A percentile compares a stretch with the other conserved stretches of the same genome.
Evolutionary conservation across 768 basidiomycete species (phyloP).

Genomic region (Sporobolomyces phaffii): DNA sequence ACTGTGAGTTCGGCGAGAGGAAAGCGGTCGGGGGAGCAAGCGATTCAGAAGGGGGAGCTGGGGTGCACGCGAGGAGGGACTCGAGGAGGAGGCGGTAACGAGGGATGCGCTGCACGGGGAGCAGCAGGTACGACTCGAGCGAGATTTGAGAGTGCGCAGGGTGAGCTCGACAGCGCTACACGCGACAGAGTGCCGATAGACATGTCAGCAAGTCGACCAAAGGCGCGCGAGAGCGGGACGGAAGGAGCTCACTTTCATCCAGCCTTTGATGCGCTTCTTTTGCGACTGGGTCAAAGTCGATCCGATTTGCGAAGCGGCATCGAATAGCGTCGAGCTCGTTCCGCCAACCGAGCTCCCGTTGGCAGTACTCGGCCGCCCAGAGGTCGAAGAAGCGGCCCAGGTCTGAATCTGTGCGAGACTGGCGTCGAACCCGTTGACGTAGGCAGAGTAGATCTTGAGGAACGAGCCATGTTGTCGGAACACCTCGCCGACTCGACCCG

Average conservation of each 20-base stretch:
- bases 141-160: slow-evolving; percentile 81
- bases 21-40: background rate
- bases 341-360: slow-evolving; percentile 27
- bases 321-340: slow-evolving; percentile 24
- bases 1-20: slow-evolving; percentile 40
- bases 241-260: slow-evolving; percentile 55
- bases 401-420: slow-evolving; percentile 78
- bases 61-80: slow-evolving; percentile 45
- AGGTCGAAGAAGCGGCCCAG: slow-evolving; percentile 55
- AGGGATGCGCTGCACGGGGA: slow-evolving; percentile 93
- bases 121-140: slow-evolving; percentile 81
- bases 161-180: slow-evolving; percentile 74
- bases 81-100: slow-evolving; percentile 84
- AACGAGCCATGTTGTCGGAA: slow-evolving; percentile 93
- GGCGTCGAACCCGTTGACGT: slow-evolving; percentile 97
- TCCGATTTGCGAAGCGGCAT: slow-evolving; percentile 2
- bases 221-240: background rate
- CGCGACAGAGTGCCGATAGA: no score
- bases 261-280: slow-evolving; percentile 77
- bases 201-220: background rate
- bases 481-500: slow-evolving; percentile 73
- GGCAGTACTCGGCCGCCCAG: slow-evolving; percentile 6
- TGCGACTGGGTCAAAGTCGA: slow-evolving; percentile 63
- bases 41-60: background rate
- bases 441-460: slow-evolving; percentile 97